Conservation (phyloP, 2,329 filamentous ascomycete genomes). For the Epichloe amarillans region DNA sequence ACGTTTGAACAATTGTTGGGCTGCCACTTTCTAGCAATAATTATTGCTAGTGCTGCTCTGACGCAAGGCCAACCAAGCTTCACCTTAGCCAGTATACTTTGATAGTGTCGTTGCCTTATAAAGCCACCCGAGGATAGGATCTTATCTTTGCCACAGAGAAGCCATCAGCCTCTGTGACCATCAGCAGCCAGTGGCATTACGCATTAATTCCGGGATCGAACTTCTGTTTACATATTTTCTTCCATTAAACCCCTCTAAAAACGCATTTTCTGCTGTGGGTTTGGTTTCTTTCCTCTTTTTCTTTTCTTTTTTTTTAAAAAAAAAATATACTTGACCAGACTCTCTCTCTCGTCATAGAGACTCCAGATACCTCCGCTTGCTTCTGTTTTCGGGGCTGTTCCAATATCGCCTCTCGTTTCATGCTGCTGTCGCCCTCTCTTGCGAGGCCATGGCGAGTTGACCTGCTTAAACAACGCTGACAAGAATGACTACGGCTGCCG, state of each 20-base stretch:
- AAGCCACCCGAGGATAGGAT: neutral
- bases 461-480: slow-evolving; percentile 15
- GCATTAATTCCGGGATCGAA: too few relatives aligned
- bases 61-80: neutral
- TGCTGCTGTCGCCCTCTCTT: slow-evolving; percentile 3
- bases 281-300: neutral
- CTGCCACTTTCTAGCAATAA: neutral
- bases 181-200: neutral
- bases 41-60: neutral
- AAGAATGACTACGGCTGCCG: slow-evolving; percentile 28
- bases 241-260: neutral
- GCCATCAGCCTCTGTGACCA: neutral
- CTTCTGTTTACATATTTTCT: neutral
- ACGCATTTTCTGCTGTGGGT: neutral
- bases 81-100: neutral
- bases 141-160: neutral
- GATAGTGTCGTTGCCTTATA: neutral
- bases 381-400: neutral
- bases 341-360: neutral
- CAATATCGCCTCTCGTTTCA: slow-evolving; percentile 4
- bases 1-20: neutral
- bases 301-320: too few relatives aligned
- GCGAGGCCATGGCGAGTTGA: slow-evolving; percentile 22
- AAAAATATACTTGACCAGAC: neutral
- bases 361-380: neutral